Base-by-base conservation (phyloP, 2,329 filamentous ascomycete species). In the Curvularia verruculosa region DNA sequence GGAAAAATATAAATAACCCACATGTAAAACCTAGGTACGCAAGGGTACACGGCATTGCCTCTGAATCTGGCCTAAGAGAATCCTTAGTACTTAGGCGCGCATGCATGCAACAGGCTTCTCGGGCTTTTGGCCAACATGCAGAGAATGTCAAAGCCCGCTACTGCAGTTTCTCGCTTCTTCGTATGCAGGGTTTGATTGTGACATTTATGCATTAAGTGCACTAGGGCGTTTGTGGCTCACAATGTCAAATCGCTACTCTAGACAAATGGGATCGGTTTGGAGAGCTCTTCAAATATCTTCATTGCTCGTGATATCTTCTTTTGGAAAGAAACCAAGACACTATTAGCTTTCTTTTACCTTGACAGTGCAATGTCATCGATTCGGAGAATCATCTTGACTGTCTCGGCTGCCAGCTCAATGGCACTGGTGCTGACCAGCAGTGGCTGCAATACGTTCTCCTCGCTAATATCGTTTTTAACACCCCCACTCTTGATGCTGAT, bases 401-500 rank as follows among this genome's bases (percentile, higher is more conserved):
- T 99, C 85, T 99, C 95, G 7, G 94, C 93, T 28, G 95, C 95
- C 78, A 99, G 80, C 82, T 99, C 94, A 71, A 99, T 95, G 23
- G 95, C 92, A 78, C 94, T 98, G 55, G 95, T 99, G 84, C 92
- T 96, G 61, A 99, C 95, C 60, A 99, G 82, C 74, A 99, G 82
- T 18, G 95, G 95, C 82, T 99, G 95, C 75, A 99, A 83, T 53
- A 99, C 95, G 65, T 96, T 96, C 83, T 97, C 93, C 77, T 96
- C 94, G 58, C 90, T 89, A 74, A 98, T 98, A 81, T 99, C 96
- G 68, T 90, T 88, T 85, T 96, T 97, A 64, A 99, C 95, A 58
- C 95, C 95, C 39, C 95, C 94, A 64, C 91, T 94, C 84, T 96
- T 95, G 83, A 99, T 98, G 81, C 93, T 97, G 63, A 99, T 93